phyloP scores from a whole-genome alignment of 2,329 filamentous ascomycete genomes.

The Ascocoryne sarcoides region DNA sequence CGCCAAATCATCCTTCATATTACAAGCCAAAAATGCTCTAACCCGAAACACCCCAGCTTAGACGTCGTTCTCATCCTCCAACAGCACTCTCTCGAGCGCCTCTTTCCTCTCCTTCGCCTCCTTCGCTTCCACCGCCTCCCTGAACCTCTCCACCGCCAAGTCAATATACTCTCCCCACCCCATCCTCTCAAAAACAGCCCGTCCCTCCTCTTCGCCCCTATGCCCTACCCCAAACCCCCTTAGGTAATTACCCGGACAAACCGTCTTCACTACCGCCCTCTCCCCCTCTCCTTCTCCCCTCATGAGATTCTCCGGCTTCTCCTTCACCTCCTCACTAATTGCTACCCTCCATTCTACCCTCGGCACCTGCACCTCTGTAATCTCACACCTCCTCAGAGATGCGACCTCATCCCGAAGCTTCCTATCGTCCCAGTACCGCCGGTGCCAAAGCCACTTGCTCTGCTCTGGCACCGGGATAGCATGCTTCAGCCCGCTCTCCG shows the following conservation, averaged over 20 bases:
- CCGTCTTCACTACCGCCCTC: background rate
- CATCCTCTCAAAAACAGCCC: background rate
- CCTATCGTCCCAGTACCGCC: background rate
- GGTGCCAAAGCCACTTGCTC: background rate
- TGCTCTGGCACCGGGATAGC: background rate
- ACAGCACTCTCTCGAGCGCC: too few species aligned
- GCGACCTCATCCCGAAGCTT: background rate
- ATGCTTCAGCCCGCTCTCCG: background rate
- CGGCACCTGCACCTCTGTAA: background rate
- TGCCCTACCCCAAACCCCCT: background rate
- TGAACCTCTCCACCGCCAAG: background rate
- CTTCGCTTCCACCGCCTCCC: background rate
- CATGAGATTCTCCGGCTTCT: background rate
- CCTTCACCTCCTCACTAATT: background rate
- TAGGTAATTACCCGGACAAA: background rate
- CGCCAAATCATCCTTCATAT: too few species aligned
- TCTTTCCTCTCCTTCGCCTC: background rate
- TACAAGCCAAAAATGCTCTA: too few species aligned
- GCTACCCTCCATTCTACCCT: background rate
- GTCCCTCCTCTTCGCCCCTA: too few species aligned
- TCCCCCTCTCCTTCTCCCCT: background rate
- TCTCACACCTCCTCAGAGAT: background rate
- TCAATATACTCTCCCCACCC: background rate
- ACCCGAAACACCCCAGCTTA: too few species aligned
- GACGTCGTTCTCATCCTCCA: too few species aligned